Base-by-base conservation (phyloP, 2,329 filamentous ascomycete genomes). In the Cadophora gregata region DNA sequence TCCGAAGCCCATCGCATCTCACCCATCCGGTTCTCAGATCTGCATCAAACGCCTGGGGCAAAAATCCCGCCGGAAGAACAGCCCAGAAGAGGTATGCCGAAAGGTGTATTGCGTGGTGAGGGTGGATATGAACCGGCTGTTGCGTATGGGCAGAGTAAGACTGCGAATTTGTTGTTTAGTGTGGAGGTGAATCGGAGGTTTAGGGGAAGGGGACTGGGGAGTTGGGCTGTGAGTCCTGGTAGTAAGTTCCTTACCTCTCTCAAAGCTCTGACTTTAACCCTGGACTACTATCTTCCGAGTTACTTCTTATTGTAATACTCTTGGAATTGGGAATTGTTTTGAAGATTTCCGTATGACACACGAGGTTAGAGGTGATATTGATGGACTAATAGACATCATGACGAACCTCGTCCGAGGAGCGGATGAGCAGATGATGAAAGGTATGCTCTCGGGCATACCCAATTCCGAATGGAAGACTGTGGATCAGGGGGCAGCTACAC, bases 81-180 rank as follows among this genome's bases (percentile, higher is more conserved):
- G 75, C 78, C 0, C 64, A 70, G 59, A 69, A 60, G 5, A 77
- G 79, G 62, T 75, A 76, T 70, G 77, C 78, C 4, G 31, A 64
- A 33, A 76, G 75, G 66, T 62, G 69, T 16, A 31, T 72, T 14
- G 64, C 36, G 67, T 59, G 9, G 31, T 69, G 31, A 55, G 59
- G 14, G 48, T 42, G 31, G 68, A 63, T 4, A 70, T 60, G 71
- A 71, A 36, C 55, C 63, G 1, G 25, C 33, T n/a, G 47, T 72
- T 53, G 78, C 79, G 29, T 83, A 83, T 74, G 81, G 78, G 16
- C 79, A 81, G 74, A 78, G 77, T 71, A 83, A 83, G 73, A 79
- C 81, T 14, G 81, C 79, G 38, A 83, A 82, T 67, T 74, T 83
- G 27, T 59, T 73, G 24, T 63, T 70, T 38, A 62, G 64, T 50